phyloP scores from a whole-genome alignment of 257 asterid species.

The Eucommia ulmoides region DNA sequence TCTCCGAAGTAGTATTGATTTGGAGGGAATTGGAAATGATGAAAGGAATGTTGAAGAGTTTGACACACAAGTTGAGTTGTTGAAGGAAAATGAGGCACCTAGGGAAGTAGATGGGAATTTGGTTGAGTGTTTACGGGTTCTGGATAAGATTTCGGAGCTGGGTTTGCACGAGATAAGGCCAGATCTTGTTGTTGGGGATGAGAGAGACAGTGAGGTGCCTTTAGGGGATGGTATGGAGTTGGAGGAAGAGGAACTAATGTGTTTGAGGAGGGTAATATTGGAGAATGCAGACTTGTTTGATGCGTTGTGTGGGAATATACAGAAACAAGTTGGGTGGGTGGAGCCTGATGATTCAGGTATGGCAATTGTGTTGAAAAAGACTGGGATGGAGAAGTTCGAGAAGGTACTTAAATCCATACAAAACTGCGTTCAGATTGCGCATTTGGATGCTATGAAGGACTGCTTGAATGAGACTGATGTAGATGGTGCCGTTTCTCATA shows the following conservation, averaged over 20 bases:
- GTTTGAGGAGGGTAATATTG: constrained; percentile 41
- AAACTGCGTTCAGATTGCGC: constrained; percentile 63
- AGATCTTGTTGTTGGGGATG: constrained; percentile 35
- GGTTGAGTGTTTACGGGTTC: constrained; percentile 34
- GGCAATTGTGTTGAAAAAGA: constrained; percentile 48
- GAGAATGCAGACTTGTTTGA: constrained; percentile 56
- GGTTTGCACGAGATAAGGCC: constrained; percentile 65
- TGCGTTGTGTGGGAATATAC: constrained; percentile 61
- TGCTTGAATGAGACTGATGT: constrained; percentile 44
- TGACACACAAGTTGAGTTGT: constrained; percentile 16
- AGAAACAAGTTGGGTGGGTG: constrained; percentile 43
- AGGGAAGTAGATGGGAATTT: constrained; percentile 11
- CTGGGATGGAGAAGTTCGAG: constrained; percentile 35
- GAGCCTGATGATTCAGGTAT: constrained; percentile 40
- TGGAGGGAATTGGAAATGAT: constrained; percentile 7
- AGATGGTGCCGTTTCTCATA: constrained; percentile 51
- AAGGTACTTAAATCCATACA: constrained; percentile 45
- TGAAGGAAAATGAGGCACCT: constrained; percentile 21
- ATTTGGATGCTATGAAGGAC: constrained; percentile 63
- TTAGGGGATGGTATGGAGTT: constrained; percentile 15
- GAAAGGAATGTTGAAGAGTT: constrained; percentile 14
- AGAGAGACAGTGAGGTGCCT: constrained; percentile 12
- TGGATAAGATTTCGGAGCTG: constrained; percentile 36
- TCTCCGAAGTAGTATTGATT: constrained; percentile 18
- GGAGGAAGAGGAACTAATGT: constrained; percentile 49